Base-by-base conservation (phyloP, 352 stramenopile species). In the Phytopythium mirpurense region DNA sequence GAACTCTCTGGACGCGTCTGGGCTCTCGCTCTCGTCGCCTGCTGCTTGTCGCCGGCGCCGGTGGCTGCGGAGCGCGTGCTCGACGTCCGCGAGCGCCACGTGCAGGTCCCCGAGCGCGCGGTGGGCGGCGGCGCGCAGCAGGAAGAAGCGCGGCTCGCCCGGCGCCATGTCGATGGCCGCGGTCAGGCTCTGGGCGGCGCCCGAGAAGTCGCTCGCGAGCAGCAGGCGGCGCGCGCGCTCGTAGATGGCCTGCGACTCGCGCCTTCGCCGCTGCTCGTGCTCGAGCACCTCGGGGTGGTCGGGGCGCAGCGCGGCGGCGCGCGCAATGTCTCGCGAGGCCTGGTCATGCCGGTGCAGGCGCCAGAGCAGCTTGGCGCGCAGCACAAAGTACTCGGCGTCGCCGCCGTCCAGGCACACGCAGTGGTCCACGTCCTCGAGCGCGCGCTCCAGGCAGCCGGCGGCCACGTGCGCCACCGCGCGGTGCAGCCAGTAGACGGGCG, bases 311-410 rank as follows among this genome's bases (percentile, higher is more conserved):
- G 56, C 59, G 9, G 81, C 74, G 6, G 83, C 83, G 18, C 67
- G 69, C 11, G 71, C 54, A 38, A 91, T 91, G 56, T 90, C 81
- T 34, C 68, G 74, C 5, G 59, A 84, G 18, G 79, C 82, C 51
- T 83, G 83, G 37, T 91, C 79, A 43, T 88, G 79, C 67, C 88
- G 72, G 48, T 89, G 76, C 23, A 92, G 69, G 32, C 68, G 69
- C 83, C 83, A 90, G 50, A 90, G 80, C 14, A 95, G 63, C 59
- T 91, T 91, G 21, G 82, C 80, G 1, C 84, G 76, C 50, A 95
- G 60, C 21, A 92, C 76, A 63, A 90, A 87, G 52, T 90, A 90
- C 67, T 92, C 83, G 62, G 86, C 82, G 40, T 95, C 81, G 7
- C 63, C 58, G 14, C 60, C 68, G 41, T 94, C 88, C 32, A 94